Evolutionary conservation across 108 stramenopile species (phyloP), one percentile per base, ranked within the genome.

Genomic region (Cyclotella sp.): DNA sequence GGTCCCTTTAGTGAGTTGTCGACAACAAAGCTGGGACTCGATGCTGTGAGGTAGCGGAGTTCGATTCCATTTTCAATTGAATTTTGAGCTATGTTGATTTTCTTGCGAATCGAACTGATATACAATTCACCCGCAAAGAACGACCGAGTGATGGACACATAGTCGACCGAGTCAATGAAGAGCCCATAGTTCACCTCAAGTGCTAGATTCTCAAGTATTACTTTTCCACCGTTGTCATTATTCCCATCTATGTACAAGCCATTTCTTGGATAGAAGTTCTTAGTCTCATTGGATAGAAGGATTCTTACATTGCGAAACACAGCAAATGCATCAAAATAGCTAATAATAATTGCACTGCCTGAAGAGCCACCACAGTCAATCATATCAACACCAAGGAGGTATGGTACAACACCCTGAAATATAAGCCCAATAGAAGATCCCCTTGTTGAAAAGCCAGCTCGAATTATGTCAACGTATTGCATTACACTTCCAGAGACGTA

Each of bases 381-480:
- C 44, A 45, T 45, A 13, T 45, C 44, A 45, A 45, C 44, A 13
- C 13, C 13, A 13, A 13, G 13, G 13, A 45, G 44, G 44, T 12
- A 45, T 13, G 44, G 44, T 12, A 45, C 44, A 45, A 45, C 44
- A 45, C 44, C 44, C 44, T 9, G 9, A 45, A 45, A 45, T 12
- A 13, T 45, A 45, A 45, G 44, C 44, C 44, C 44, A 45, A 13
- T 12, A 12, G 44, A 12, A 45, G 44, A 45, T 10, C 21, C 53
- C 13, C 13, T n/a, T 6, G 45, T 21, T 43, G 49, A 52, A 45
- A 42, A 62, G 5, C 72, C 72, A 9, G 72, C 72, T 34, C 60
- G 58, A 4, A 72, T 27, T 45, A 72, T 62, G 60, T 72, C 60
- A 45, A 60, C 72, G 45, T 40, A 72, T 44, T 72, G 58, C 7